Evolutionary conservation across 139 green algal species (phyloP).

Genomic region (Chlorella sp.): DNA sequence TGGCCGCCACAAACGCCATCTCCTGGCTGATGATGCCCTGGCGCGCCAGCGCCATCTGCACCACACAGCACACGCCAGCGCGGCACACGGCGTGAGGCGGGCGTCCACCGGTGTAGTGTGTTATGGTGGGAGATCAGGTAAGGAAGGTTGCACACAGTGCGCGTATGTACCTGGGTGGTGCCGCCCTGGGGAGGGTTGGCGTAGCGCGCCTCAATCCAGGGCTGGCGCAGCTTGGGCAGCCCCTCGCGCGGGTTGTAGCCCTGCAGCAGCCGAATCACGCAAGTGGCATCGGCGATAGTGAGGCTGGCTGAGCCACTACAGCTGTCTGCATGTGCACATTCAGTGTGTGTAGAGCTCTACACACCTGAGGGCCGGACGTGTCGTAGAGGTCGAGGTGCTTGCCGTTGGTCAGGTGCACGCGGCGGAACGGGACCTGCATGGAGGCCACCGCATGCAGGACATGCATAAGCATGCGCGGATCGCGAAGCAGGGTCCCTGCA

Average conservation of each 20-base stretch:
- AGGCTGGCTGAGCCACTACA: no score
- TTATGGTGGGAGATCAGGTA: neutral
- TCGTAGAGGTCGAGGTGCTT: slow-evolving; percentile 85
- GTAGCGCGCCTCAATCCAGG: slow-evolving; percentile 68
- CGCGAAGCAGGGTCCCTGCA: slow-evolving; percentile 6
- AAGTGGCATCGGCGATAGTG: no score
- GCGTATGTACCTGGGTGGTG: neutral
- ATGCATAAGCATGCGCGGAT: no score
- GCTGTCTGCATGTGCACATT: no score
- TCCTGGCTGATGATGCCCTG: slow-evolving; percentile 87
- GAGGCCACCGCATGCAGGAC: no score
- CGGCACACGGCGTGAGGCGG: neutral
- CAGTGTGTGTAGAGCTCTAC: no score
- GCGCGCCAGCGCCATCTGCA: slow-evolving; percentile 67
- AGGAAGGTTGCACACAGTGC: neutral
- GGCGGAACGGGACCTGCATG: slow-evolving; percentile 81
- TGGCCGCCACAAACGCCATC: slow-evolving; percentile 84
- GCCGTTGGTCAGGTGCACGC: slow-evolving; percentile 73
- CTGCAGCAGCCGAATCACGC: slow-evolving; percentile 23
- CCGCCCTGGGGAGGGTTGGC: slow-evolving; percentile 19
- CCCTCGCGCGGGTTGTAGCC: slow-evolving; percentile 56
- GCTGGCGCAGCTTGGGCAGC: slow-evolving; percentile 66
- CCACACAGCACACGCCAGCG: neutral
- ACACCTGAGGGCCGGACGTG: slow-evolving; percentile 80
- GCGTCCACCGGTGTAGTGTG: neutral